These are phyloP conservation scores for Penicillium goetzii DNA, from an alignment of 495 filamentous ascomycete species.

Conservation along the genomic window DNA sequence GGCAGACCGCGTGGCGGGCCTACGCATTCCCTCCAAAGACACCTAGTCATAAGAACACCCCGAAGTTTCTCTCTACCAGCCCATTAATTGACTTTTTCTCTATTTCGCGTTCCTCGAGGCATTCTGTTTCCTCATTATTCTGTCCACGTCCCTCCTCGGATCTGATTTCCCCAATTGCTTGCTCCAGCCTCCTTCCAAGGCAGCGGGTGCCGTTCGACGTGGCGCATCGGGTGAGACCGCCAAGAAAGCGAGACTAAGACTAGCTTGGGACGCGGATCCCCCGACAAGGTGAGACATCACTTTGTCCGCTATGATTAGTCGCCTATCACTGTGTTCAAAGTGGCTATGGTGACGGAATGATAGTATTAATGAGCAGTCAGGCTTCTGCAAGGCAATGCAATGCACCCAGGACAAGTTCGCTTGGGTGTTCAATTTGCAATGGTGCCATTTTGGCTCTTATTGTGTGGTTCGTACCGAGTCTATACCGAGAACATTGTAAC, in stretches of 20 bases:
- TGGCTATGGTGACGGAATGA: constrained; percentile 2
- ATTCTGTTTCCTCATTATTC: not conserved
- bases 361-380: not conserved
- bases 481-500: not conserved
- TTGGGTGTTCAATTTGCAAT: not conserved
- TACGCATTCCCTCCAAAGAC: constrained; percentile 18
- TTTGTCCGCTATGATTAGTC: not conserved
- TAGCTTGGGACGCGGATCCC: constrained; percentile 2
- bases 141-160: not conserved
- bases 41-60: not conserved
- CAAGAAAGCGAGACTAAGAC: constrained; percentile 6
- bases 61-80: not conserved
- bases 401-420: not conserved
- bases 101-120: not conserved
- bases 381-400: constrained; percentile 1
- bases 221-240: constrained; percentile 15
- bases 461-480: not conserved
- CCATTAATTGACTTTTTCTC: not conserved
- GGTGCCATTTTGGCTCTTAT: not conserved
- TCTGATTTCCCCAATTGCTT: not conserved
- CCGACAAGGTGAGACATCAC: constrained; percentile 14
- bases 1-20: constrained; percentile 29
- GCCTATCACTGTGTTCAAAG: not conserved
- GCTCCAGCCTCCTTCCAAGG: constrained; percentile 3
- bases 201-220: not conserved